Evolutionary conservation across 2,329 filamentous ascomycete species (phyloP).

Genomic region (Stagonosporopsis vannaccii): DNA sequence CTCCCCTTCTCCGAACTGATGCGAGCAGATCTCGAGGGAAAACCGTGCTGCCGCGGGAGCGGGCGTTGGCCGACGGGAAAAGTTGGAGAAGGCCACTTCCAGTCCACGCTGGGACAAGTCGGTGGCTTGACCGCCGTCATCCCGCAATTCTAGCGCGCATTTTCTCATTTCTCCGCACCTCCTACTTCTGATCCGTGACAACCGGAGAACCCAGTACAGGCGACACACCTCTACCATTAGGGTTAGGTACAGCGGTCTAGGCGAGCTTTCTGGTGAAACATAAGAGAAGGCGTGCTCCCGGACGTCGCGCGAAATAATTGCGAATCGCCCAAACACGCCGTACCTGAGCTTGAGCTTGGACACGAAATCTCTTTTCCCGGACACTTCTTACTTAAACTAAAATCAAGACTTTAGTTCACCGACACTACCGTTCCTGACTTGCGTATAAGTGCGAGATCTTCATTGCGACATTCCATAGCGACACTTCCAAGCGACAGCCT

Average conservation of each 20-base stretch:
- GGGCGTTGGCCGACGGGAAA: conserved; percentile 33
- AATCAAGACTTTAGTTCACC: conserved; percentile 19
- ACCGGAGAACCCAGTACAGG: conserved; percentile 8
- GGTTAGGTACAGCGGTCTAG: conserved; percentile 11
- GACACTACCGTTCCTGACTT: conserved; percentile 22
- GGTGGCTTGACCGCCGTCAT: conserved; percentile 26
- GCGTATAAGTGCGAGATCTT: conserved; percentile 32
- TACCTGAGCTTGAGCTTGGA: conserved; percentile 20
- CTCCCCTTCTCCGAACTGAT: conserved; percentile 22
- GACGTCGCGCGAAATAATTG: conserved; percentile 27
- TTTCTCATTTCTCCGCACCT: conserved; percentile 31
- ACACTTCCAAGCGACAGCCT: not conserved
- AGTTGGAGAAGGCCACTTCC: conserved; percentile 9
- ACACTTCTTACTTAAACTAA: conserved; percentile 11
- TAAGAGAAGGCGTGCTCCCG: conserved; percentile 34
- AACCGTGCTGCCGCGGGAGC: conserved; percentile 21
- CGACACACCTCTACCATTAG: conserved; percentile 13
- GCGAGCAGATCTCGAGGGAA: conserved; percentile 30
- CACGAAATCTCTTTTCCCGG: conserved; percentile 27
- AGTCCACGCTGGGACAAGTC: conserved; percentile 13
- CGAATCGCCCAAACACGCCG: conserved; percentile 18
- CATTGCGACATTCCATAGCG: conserved; percentile 23
- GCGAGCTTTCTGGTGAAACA: conserved; percentile 19
- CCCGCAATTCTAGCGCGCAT: conserved; percentile 20
- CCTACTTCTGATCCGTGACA: conserved; percentile 22